Evolutionary conservation across 2,329 filamentous ascomycete genomes (phyloP), one percentile per base, ranked within the genome.

Genomic region (Cephalotrichum gorgonifer): DNA sequence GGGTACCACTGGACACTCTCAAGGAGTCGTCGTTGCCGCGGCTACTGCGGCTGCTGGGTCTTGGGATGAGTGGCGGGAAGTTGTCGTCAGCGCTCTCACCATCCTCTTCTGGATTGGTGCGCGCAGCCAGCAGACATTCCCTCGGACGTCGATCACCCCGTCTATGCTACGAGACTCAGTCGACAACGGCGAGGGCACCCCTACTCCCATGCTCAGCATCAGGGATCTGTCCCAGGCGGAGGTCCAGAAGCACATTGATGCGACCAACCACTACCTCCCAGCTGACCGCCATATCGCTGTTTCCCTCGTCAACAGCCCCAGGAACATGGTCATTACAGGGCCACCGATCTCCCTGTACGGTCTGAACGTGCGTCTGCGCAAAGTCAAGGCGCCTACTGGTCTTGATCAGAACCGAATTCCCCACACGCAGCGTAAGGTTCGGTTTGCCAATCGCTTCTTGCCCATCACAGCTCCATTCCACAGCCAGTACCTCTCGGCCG

Each of bases 31-130:
- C 53, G 89, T 94, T 53, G 93, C 93, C 23, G 89, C 91, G 27
- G 87, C 87, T 23, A 95, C 93, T 51, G 86, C 94, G 2, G 88
- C 91, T 5, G 88, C 90, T 4, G 86, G 88, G 56, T 89, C 86
- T 26, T 98, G 93, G 93, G 89, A 95, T 54, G 87, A 87, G 1
- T 98, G 93, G 65, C 81, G 86, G 55, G 83, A 86, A 60, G 81
- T 88, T 49, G 79, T 88, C 49, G 83, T 77, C 59, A 83, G 88
- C 57, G 86, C 91, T 3, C 73, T 98, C 54, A 93, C 87, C 27
- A 88, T 96, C 60, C 84, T 98, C 27, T 98, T 98, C 76, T 98
- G 93, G 93, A 95, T 98, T 57, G 93, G 94, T 63, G 83, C 91
- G 53, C 85, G 93, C 61, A 96, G 91, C 66, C 93, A 98, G 67